Conservation (phyloP, 805 yeast genomes). For the Tetrapisispora pingtungensis region DNA sequence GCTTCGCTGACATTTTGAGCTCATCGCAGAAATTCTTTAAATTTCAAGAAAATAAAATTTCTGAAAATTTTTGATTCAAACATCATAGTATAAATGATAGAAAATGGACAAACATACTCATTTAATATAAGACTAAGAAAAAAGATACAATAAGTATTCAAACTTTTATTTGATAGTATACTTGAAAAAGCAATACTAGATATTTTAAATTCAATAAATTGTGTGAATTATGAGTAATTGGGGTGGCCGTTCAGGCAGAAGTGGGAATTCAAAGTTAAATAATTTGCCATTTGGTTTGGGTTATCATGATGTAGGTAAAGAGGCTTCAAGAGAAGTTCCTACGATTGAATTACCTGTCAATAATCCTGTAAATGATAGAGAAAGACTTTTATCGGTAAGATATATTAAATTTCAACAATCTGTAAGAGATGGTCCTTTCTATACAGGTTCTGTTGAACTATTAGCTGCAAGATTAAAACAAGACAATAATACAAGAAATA, state of each 20-base stretch:
- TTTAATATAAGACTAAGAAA: too few relatives aligned
- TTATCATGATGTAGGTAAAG: conserved; percentile 45
- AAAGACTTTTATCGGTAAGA: conserved; percentile 43
- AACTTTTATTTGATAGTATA: too few relatives aligned
- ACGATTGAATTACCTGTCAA: conserved; percentile 50
- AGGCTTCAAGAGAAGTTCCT: conserved; percentile 33
- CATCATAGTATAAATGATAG: neutral
- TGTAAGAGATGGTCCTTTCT: conserved; percentile 59
- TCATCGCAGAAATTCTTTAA: conserved; percentile 1
- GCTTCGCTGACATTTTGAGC: neutral
- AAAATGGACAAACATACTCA: too few relatives aligned
- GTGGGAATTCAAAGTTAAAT: conserved; percentile 32
- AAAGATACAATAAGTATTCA: too few relatives aligned
- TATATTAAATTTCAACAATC: conserved; percentile 43
- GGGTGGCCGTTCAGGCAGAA: conserved; percentile 27
- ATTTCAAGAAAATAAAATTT: neutral
- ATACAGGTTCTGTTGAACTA: conserved; percentile 41
- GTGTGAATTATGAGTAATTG: neutral
- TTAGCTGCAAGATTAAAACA: conserved; percentile 11
- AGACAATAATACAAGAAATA: conserved; percentile 9
- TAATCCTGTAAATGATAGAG: conserved; percentile 44
- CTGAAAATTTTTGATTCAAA: neutral
- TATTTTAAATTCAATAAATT: neutral
- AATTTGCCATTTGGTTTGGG: conserved; percentile 64
- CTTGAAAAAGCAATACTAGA: too few relatives aligned